Percentiles rank a stretch among this genome's conserved stretches.
Conservation (phyloP, 768 basidiomycete species). For the Obba rivulosa region DNA sequence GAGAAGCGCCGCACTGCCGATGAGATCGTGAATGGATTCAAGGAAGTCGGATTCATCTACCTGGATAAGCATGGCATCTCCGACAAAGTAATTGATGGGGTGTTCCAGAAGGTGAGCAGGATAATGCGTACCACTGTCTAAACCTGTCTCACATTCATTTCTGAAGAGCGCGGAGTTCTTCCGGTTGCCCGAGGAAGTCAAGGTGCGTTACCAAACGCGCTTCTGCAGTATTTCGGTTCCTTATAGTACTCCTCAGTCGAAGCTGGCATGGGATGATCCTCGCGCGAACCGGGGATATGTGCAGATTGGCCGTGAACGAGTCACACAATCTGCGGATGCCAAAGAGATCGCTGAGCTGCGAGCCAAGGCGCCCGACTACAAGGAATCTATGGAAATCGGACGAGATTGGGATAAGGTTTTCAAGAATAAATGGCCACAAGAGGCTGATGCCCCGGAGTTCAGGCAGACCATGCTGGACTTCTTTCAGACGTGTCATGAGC, state of each 20-base stretch:
- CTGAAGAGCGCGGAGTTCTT: constrained; percentile 76
- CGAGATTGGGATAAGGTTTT: constrained; percentile 74
- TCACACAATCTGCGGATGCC: constrained; percentile 66
- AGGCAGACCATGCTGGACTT: constrained; percentile 71
- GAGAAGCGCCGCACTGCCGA: constrained; percentile 62
- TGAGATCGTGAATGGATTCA: constrained; percentile 73
- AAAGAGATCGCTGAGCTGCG: constrained; percentile 71
- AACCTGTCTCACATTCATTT: not conserved
- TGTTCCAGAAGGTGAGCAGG: constrained; percentile 54
- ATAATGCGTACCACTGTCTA: constrained; percentile 14
- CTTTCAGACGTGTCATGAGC: constrained; percentile 71
- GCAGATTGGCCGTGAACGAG: constrained; percentile 72
- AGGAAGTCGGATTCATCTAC: constrained; percentile 78
- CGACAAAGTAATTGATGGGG: constrained; percentile 45
- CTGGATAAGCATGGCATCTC: constrained; percentile 70
- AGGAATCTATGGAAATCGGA: constrained; percentile 88
- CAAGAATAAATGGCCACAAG: constrained; percentile 78
- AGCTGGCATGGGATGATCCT: constrained; percentile 79
- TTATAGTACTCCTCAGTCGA: constrained; percentile 31
- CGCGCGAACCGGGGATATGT: constrained; percentile 85
- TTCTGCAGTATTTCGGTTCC: not conserved
- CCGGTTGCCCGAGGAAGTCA: constrained; percentile 50
- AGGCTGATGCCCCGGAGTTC: constrained; percentile 58
- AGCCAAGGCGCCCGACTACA: constrained; percentile 72
- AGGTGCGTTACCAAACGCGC: constrained; percentile 33